phyloP scores from a whole-genome alignment of 306 rosid species.

The Cucurbita moschata region DNA sequence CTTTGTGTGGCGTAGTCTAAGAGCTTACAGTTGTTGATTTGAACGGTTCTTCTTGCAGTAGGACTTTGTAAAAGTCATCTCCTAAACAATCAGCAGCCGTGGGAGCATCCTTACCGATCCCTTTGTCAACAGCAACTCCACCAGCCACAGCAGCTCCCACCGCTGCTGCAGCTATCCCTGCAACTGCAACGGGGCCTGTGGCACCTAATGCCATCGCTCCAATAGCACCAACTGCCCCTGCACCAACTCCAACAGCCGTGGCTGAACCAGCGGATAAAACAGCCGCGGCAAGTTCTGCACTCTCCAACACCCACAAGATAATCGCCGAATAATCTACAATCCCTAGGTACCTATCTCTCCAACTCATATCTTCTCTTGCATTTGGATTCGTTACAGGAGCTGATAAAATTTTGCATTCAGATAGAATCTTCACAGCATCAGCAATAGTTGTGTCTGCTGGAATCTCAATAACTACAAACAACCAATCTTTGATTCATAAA shows the following conservation, averaged over 20 bases:
- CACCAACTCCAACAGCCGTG: slow-evolving; percentile 74
- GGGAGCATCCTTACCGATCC: slow-evolving; percentile 53
- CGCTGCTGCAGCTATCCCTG: slow-evolving; percentile 79
- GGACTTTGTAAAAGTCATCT: slow-evolving; percentile 63
- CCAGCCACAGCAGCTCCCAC: slow-evolving; percentile 85
- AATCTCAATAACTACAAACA: slow-evolving; percentile 60
- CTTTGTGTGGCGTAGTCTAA: neutral
- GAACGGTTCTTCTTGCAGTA: slow-evolving; percentile 85
- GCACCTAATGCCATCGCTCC: slow-evolving; percentile 76
- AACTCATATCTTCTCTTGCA: slow-evolving; percentile 33
- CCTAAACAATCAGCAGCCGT: slow-evolving; percentile 63
- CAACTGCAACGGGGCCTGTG: slow-evolving; percentile 76
- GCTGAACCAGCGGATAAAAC: slow-evolving; percentile 70
- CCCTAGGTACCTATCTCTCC: slow-evolving; percentile 79
- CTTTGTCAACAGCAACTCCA: slow-evolving; percentile 52
- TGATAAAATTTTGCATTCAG: slow-evolving; percentile 66
- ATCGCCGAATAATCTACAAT: slow-evolving; percentile 70
- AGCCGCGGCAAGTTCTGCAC: slow-evolving; percentile 78
- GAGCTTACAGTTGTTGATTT: slow-evolving; percentile 78
- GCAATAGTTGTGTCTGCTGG: slow-evolving; percentile 49
- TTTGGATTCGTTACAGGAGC: slow-evolving; percentile 65
- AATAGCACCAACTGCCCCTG: slow-evolving; percentile 64
- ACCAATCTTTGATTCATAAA: neutral
- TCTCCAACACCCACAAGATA: slow-evolving; percentile 82
- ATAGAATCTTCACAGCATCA: slow-evolving; percentile 55